Percentiles rank a stretch among this genome's conserved stretches.
phyloP scores from a whole-genome alignment of 441 rosid genomes.

The Corymbia calophylla region DNA sequence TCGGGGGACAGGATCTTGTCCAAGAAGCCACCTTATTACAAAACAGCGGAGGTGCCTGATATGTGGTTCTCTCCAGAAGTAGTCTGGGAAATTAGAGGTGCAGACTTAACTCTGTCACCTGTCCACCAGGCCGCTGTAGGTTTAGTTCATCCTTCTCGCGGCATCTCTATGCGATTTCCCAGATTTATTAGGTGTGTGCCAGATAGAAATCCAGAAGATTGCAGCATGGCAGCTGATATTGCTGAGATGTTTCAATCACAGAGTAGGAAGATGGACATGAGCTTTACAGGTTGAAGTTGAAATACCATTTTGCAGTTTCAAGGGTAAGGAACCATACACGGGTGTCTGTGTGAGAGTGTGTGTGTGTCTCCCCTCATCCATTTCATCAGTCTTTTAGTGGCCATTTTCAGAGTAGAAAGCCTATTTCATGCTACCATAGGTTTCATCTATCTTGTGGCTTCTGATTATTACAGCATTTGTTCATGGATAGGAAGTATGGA shows the following conservation, averaged over 20 bases:
- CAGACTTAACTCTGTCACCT: conserved; percentile 77
- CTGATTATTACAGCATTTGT: not conserved
- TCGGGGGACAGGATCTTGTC: conserved; percentile 52
- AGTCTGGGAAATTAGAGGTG: conserved; percentile 85
- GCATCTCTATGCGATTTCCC: conserved; percentile 81
- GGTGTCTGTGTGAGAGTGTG: not conserved
- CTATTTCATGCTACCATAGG: not conserved
- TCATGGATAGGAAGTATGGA: not conserved
- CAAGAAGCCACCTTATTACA: conserved; percentile 67
- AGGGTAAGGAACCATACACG: not conserved
- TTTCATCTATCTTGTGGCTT: not conserved
- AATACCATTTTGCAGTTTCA: not conserved
- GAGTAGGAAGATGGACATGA: conserved; percentile 61
- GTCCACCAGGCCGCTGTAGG: conserved; percentile 75
- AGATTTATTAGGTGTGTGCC: conserved; percentile 37
- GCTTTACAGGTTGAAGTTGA: conserved; percentile 13
- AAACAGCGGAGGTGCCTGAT: conserved; percentile 69
- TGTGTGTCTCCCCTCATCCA: not conserved
- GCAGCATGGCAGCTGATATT: conserved; percentile 60
- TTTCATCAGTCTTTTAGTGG: not conserved
- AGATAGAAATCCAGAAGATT: conserved; percentile 65
- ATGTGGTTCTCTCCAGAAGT: conserved; percentile 70
- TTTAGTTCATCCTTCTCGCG: conserved; percentile 72
- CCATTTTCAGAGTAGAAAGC: not conserved
- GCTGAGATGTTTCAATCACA: conserved; percentile 75